Conservation (phyloP, 768 basidiomycete genomes). For the Hericium coralloides region DNA sequence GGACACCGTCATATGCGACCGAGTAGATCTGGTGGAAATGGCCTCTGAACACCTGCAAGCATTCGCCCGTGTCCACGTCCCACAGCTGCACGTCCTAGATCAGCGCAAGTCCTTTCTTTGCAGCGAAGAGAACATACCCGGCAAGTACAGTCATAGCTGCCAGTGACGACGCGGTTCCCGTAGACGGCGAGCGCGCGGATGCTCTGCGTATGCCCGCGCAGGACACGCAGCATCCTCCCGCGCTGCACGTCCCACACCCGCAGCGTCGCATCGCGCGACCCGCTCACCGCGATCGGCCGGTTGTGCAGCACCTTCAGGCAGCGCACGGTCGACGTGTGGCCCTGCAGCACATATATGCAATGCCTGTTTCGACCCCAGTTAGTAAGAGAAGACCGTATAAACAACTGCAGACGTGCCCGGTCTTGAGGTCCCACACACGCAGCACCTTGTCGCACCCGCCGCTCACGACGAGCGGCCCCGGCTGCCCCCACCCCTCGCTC, state of each 20-base stretch:
- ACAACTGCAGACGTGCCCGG: conserved; percentile 50
- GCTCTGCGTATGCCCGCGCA: conserved; percentile 72
- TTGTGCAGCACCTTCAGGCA: conserved; percentile 84
- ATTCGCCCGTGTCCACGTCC: conserved; percentile 63
- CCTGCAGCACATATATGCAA: conserved; percentile 60
- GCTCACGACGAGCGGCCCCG: conserved; percentile 73
- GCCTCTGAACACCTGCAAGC: conserved; percentile 44
- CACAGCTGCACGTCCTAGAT: conserved; percentile 24
- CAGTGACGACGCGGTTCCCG: conserved; percentile 78
- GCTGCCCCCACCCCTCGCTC: conserved; percentile 86
- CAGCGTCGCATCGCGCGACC: conserved; percentile 78
- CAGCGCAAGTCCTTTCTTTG: not conserved
- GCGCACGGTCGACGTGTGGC: conserved; percentile 86
- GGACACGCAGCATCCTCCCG: conserved; percentile 53
- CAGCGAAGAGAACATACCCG: conserved; percentile 38
- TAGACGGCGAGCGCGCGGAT: conserved; percentile 87
- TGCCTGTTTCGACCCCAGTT: not conserved
- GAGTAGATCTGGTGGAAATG: conserved; percentile 94
- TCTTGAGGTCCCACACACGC: conserved; percentile 83
- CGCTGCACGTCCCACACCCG: conserved; percentile 91
- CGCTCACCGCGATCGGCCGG: conserved; percentile 82
- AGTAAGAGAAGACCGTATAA: not conserved
- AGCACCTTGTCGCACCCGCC: conserved; percentile 90
- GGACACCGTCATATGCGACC: conserved; percentile 78
- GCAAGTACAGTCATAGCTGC: conserved; percentile 87